Evolutionary conservation across 2,329 filamentous ascomycete species (phyloP).

Genomic region (Botrytis sinoallii): DNA sequence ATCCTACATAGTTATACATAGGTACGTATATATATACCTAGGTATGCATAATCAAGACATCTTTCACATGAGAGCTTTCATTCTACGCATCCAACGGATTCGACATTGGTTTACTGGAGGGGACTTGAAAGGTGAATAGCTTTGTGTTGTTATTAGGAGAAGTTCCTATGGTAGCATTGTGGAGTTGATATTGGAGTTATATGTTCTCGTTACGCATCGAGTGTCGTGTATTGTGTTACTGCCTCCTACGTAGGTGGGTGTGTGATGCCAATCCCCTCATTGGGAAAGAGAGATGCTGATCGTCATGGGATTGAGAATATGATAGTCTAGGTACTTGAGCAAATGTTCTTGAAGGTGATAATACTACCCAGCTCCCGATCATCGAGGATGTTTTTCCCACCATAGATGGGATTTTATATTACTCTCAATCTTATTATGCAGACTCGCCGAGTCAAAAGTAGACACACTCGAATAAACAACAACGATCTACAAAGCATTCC

Average conservation of each 20-base stretch:
- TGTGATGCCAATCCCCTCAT: not conserved
- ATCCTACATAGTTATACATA: not conserved
- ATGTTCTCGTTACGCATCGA: not conserved
- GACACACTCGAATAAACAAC: too few relatives aligned
- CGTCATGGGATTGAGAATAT: not conserved
- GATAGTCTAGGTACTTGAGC: not conserved
- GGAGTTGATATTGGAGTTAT: not conserved
- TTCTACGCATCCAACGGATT: not conserved
- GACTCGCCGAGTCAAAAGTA: too few relatives aligned
- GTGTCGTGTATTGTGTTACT: not conserved
- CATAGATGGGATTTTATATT: too few relatives aligned
- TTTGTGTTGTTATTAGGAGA: not conserved
- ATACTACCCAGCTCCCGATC: not conserved
- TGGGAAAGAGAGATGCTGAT: not conserved
- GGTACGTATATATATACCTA: not conserved
- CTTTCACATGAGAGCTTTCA: not conserved
- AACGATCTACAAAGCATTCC: not conserved
- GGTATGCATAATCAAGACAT: not conserved
- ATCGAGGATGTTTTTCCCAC: too few relatives aligned
- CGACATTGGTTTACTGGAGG: not conserved
- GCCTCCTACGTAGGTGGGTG: not conserved
- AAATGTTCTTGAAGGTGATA: not conserved
- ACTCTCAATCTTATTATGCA: too few relatives aligned
- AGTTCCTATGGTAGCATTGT: not conserved
- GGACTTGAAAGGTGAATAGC: not conserved